Evolutionary conservation across 768 basidiomycete genomes (phyloP).

Genomic region (Agaricus bisporus): DNA sequence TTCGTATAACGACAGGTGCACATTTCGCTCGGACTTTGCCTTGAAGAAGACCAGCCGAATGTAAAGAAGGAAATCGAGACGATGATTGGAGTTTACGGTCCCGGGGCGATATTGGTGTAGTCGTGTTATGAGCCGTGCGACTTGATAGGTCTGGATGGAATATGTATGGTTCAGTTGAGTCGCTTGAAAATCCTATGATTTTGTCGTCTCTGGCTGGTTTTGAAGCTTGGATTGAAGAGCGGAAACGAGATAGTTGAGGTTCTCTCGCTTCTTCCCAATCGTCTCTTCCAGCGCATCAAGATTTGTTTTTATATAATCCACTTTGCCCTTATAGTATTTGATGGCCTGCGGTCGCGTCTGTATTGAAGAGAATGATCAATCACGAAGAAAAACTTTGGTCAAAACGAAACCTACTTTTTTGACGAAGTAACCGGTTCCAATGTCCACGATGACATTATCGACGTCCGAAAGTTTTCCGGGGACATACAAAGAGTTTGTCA

Average conservation of each 20-base stretch:
- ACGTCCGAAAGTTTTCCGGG: conserved; percentile 82
- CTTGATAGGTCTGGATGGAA: too few relatives aligned
- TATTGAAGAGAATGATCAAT: background rate
- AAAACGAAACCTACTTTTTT: conserved; percentile 62
- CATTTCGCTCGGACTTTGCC: too few relatives aligned
- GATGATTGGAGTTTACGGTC: too few relatives aligned
- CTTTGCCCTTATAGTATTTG: conserved; percentile 77
- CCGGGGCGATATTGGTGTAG: too few relatives aligned
- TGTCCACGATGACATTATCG: conserved; percentile 87
- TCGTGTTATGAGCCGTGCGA: too few relatives aligned
- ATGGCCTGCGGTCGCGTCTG: conserved; percentile 79
- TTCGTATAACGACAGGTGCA: too few relatives aligned
- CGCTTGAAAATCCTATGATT: background rate
- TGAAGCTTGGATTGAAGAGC: conserved; percentile 63
- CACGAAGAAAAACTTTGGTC: background rate
- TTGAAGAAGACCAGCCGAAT: too few relatives aligned
- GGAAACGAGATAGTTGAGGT: conserved; percentile 67
- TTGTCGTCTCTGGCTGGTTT: conserved; percentile 14
- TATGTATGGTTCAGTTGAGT: too few relatives aligned
- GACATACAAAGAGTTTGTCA: conserved; percentile 93
- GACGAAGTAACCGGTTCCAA: conserved; percentile 96
- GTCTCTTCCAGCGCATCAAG: conserved; percentile 85
- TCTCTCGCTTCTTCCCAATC: conserved; percentile 88
- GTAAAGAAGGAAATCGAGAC: too few relatives aligned
- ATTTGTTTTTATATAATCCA: conserved; percentile 76